A percentile compares a stretch with the other conserved stretches of the same genome.
Evolutionary conservation across 2,329 filamentous ascomycete genomes (phyloP).

Genomic region (Xenosphaeropsis pyriputrescens): DNA sequence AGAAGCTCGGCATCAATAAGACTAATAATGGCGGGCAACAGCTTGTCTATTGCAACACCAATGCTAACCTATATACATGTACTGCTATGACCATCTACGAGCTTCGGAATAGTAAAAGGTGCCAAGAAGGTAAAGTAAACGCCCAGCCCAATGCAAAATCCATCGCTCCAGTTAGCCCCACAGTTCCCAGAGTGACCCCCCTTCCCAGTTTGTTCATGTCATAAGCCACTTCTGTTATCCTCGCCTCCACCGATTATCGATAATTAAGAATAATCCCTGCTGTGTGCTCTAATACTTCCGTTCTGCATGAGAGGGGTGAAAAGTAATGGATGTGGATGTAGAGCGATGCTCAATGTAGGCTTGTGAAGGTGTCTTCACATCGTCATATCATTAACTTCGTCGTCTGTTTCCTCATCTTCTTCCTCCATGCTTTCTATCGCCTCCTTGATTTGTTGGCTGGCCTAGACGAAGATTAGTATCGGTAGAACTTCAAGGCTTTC

Average conservation of each 20-base stretch:
- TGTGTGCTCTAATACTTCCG: neutral
- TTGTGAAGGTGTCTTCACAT: neutral
- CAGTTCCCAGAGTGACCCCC: neutral
- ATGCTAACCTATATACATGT: too few relatives aligned
- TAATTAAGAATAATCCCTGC: neutral
- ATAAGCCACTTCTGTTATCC: neutral
- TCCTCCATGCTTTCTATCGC: conserved; percentile 87
- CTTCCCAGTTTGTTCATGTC: neutral
- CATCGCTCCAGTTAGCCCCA: too few relatives aligned
- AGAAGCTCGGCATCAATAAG: too few relatives aligned
- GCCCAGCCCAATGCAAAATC: too few relatives aligned
- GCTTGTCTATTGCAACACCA: too few relatives aligned
- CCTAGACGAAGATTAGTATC: conserved; percentile 32
- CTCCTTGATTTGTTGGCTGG: conserved; percentile 88
- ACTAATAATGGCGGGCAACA: too few relatives aligned
- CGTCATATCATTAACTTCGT: neutral
- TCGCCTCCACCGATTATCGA: neutral
- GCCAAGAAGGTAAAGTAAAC: too few relatives aligned
- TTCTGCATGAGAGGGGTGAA: neutral
- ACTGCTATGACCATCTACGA: too few relatives aligned
- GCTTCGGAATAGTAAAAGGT: too few relatives aligned
- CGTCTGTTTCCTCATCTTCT: conserved; percentile 42
- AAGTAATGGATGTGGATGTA: neutral
- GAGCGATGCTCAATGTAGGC: too few relatives aligned
- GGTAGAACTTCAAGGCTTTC: conserved; percentile 5